Conservation (phyloP, 495 filamentous ascomycete genomes). For the Entonaema liquescens region DNA sequence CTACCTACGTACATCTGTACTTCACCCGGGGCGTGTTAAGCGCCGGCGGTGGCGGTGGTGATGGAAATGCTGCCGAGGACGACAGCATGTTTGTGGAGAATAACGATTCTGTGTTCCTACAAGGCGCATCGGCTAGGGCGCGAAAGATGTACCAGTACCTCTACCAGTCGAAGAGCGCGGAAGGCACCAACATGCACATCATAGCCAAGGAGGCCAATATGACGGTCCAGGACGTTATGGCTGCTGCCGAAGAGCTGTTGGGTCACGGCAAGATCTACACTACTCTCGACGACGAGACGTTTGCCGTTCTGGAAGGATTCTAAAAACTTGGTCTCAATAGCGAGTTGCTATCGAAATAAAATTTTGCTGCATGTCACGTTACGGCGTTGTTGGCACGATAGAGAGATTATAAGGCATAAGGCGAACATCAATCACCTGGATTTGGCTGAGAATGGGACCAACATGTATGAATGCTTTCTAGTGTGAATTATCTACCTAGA, state of each 20-base stretch:
- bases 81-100: constrained; percentile 64
- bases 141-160: constrained; percentile 74
- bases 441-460: constrained; percentile 14
- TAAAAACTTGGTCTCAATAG: neutral
- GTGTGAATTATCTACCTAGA: constrained; percentile 35
- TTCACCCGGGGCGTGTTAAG: constrained; percentile 72
- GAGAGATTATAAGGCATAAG: constrained; percentile 18
- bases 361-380: constrained; percentile 8
- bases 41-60: constrained; percentile 39
- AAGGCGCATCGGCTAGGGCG: constrained; percentile 63
- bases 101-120: constrained; percentile 51
- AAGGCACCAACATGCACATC: constrained; percentile 80
- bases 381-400: constrained; percentile 28
- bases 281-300: constrained; percentile 88
- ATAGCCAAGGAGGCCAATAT: constrained; percentile 72
- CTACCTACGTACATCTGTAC: constrained; percentile 84
- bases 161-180: constrained; percentile 71
- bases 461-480: constrained; percentile 37
- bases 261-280: constrained; percentile 80
- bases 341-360: neutral
- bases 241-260: constrained; percentile 81
- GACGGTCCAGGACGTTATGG: constrained; percentile 71
- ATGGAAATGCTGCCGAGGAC: constrained; percentile 49
- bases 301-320: constrained; percentile 70
- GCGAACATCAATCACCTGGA: constrained; percentile 14